Conservation (phyloP, 257 asterid genomes). For the Ilex aquifolium region DNA sequence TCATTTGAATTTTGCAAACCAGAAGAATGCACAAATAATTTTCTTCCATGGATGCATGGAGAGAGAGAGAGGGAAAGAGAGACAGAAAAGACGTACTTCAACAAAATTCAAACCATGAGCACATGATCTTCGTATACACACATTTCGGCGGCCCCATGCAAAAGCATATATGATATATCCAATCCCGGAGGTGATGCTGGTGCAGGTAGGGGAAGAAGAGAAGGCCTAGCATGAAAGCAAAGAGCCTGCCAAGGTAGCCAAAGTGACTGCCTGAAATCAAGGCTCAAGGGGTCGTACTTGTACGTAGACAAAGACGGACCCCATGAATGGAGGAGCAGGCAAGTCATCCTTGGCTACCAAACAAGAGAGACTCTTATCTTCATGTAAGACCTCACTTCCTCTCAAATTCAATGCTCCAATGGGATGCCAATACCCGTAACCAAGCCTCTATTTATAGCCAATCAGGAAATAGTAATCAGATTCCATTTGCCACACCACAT, state of each 20-base stretch:
- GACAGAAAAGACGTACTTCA: no score
- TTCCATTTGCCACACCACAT: no score
- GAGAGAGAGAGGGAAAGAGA: no score
- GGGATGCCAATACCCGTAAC: neutral
- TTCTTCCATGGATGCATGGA: no score
- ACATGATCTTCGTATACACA: no score
- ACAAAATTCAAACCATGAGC: no score
- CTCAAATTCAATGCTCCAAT: no score
- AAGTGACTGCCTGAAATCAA: conserved; percentile 29
- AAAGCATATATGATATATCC: no score
- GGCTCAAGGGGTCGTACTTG: neutral
- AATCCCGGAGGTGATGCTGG: no score
- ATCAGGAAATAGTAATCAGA: neutral
- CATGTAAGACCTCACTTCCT: conserved; percentile 29
- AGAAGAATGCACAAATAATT: no score
- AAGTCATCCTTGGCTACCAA: conserved; percentile 49
- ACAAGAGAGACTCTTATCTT: conserved; percentile 15
- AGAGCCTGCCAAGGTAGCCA: conserved; percentile 24
- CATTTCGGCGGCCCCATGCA: no score
- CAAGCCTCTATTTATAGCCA: conserved; percentile 26
- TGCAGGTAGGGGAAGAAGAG: neutral
- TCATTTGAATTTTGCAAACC: no score
- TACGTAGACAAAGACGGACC: neutral
- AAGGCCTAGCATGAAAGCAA: conserved; percentile 22
- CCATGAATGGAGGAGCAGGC: conserved; percentile 22